These are phyloP conservation scores for Suillus subluteus DNA, from an alignment of 768 basidiomycete species.

Conservation along the genomic window DNA sequence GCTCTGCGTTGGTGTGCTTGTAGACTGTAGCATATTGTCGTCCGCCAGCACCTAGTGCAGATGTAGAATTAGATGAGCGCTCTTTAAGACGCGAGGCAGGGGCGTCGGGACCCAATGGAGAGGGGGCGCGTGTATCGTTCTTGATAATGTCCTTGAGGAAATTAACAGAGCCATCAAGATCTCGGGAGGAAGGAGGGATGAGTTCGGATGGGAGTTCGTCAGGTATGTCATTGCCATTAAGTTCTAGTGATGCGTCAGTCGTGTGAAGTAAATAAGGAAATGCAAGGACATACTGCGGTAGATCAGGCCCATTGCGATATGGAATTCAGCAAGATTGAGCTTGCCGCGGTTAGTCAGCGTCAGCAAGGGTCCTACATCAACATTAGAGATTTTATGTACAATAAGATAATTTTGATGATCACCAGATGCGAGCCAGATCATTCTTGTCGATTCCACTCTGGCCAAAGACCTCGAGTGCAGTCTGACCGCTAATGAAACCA, in stretches of 20 bases:
- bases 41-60: constrained; percentile 55
- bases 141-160: constrained; percentile 87
- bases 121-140: constrained; percentile 79
- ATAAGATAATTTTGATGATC: constrained; percentile 29
- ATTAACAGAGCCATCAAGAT: constrained; percentile 88
- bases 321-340: constrained; percentile 94
- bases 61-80: constrained; percentile 67
- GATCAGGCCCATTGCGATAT: constrained; percentile 98
- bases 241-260: constrained; percentile 48
- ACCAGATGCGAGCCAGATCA: constrained; percentile 95
- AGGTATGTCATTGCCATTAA: constrained; percentile 92
- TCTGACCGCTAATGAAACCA: constrained; percentile 86
- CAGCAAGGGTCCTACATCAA: constrained; percentile 79
- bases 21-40: constrained; percentile 92
- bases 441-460: constrained; percentile 89
- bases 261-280: background rate
- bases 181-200: constrained; percentile 87
- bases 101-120: constrained; percentile 53
- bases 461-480: constrained; percentile 91
- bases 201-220: constrained; percentile 87
- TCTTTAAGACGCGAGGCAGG: constrained; percentile 67
- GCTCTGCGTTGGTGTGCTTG: constrained; percentile 72
- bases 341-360: constrained; percentile 93
- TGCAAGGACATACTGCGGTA: constrained; percentile 76
- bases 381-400: constrained; percentile 8